phyloP scores from a whole-genome alignment of 805 yeast species.

The Candida hispaniensis region DNA sequence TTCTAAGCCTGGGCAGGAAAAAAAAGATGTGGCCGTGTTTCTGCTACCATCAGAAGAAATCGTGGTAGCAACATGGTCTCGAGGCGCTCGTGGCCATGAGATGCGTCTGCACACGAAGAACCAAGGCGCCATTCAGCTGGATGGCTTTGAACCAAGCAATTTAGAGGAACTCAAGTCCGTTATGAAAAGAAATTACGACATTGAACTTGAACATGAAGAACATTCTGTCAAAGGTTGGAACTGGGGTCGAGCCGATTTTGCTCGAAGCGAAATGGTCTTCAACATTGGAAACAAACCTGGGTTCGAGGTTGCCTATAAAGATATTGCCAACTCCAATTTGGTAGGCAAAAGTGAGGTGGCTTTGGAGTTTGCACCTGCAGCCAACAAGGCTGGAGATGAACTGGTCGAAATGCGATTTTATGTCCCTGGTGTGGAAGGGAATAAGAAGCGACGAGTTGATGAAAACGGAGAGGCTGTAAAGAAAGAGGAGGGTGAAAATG shows the following conservation, averaged over 20 bases:
- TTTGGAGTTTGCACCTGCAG: constrained; percentile 48
- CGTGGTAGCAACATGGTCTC: constrained; percentile 73
- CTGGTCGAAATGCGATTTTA: constrained; percentile 88
- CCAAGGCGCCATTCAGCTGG: constrained; percentile 74
- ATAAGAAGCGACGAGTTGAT: constrained; percentile 26
- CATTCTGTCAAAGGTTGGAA: constrained; percentile 98
- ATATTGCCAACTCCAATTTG: constrained; percentile 73
- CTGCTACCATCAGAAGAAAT: constrained; percentile 80
- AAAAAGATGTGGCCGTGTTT: constrained; percentile 57
- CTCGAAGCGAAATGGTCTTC: constrained; percentile 82
- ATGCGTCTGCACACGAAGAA: constrained; percentile 80
- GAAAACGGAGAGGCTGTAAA: constrained; percentile 23
- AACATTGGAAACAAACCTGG: constrained; percentile 78
- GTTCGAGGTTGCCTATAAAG: constrained; percentile 79
- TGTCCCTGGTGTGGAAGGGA: constrained; percentile 61
- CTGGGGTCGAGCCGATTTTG: constrained; percentile 93
- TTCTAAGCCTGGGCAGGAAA: constrained; percentile 31
- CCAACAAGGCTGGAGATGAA: constrained; percentile 82
- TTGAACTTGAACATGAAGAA: constrained; percentile 70
- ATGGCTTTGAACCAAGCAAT: constrained; percentile 82
- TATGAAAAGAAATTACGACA: constrained; percentile 61
- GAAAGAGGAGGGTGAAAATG: constrained; percentile 30
- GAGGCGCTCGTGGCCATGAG: constrained; percentile 89
- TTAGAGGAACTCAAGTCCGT: constrained; percentile 72
- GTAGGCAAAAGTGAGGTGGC: constrained; percentile 92